phyloP scores from a whole-genome alignment of 2,329 filamentous ascomycete species.

The Cladophialophora chaetospira region DNA sequence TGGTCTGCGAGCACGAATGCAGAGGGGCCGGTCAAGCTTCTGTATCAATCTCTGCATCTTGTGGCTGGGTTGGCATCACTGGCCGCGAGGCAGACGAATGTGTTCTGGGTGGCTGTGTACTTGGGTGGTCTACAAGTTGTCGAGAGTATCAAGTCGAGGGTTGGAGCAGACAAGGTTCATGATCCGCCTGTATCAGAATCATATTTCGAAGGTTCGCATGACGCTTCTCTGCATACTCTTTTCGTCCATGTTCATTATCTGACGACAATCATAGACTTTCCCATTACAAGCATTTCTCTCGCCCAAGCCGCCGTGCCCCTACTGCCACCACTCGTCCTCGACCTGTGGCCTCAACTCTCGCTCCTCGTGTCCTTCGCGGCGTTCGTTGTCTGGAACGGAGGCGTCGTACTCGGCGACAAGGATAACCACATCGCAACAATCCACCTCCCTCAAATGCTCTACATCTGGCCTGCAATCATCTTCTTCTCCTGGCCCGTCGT shows the following conservation, averaged over 20 bases:
- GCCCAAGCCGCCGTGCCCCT: constrained; percentile 52
- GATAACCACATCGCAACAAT: constrained; percentile 88
- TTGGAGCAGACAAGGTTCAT: constrained; percentile 46
- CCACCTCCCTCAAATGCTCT: constrained; percentile 89
- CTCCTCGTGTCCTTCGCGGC: constrained; percentile 67
- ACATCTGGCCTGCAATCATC: constrained; percentile 84
- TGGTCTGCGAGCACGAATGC: constrained; percentile 32
- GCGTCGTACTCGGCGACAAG: constrained; percentile 95
- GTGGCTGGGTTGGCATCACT: constrained; percentile 67
- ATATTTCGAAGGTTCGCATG: constrained; percentile 49
- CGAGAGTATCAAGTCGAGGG: constrained; percentile 34
- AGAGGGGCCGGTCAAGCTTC: constrained; percentile 24
- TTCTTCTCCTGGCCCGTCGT: constrained; percentile 88
- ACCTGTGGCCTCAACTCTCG: constrained; percentile 53
- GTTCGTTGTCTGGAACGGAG: constrained; percentile 85
- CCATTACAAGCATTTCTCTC: constrained; percentile 58
- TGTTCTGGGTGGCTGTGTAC: constrained; percentile 79
- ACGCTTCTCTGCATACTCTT: neutral
- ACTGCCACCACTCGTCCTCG: constrained; percentile 39
- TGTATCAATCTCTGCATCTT: constrained; percentile 43
- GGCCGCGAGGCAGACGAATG: constrained; percentile 87
- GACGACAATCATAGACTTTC: constrained; percentile 33
- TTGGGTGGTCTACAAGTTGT: constrained; percentile 49
- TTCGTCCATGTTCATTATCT: neutral
- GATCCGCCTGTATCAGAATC: constrained; percentile 54